These are phyloP conservation scores for Dothideomycetes sp. DNA, from an alignment of 2,329 filamentous ascomycete genomes.

Conservation along the genomic window DNA sequence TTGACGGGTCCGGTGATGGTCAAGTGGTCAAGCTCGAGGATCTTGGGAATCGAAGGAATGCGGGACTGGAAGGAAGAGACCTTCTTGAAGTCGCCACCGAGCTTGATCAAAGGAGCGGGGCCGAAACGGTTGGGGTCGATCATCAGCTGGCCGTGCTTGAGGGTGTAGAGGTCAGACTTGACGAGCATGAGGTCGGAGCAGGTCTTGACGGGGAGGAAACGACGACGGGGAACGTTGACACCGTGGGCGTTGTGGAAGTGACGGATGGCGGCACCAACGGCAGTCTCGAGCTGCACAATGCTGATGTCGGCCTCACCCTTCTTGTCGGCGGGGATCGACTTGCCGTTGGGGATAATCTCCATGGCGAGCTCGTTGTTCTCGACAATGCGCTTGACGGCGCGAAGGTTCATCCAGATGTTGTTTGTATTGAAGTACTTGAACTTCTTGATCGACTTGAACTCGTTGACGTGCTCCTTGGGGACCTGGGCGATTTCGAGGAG, in stretches of 20 bases:
- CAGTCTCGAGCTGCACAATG: slow-evolving; percentile 96
- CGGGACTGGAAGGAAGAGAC: slow-evolving; percentile 91
- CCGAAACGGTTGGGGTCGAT: slow-evolving; percentile 96
- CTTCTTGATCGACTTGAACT: slow-evolving; percentile 99
- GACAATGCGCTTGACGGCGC: slow-evolving; percentile 95
- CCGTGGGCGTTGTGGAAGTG: slow-evolving; percentile 98
- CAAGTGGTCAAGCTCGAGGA: slow-evolving; percentile 84
- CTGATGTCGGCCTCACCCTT: slow-evolving; percentile 98
- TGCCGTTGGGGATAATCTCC: slow-evolving; percentile 99
- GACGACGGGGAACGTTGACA: slow-evolving; percentile 93
- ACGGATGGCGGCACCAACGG: slow-evolving; percentile 94
- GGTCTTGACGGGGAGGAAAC: slow-evolving; percentile 99
- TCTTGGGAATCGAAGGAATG: slow-evolving; percentile 79
- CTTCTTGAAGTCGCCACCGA: slow-evolving; percentile 99
- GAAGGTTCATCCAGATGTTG: slow-evolving; percentile 99
- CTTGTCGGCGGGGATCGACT: slow-evolving; percentile 97
- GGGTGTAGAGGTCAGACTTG: slow-evolving; percentile 97
- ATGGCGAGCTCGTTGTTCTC: slow-evolving; percentile 97
- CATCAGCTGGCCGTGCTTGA: slow-evolving; percentile 95
- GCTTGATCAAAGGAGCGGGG: slow-evolving; percentile 95
- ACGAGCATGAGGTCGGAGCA: slow-evolving; percentile 99
- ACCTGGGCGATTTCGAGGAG: slow-evolving; percentile 98
- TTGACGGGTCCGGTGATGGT: slow-evolving; percentile 98
- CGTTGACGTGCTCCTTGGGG: slow-evolving; percentile 98
- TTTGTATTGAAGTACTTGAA: slow-evolving; percentile 99